These are phyloP conservation scores for Phialophora chinensis DNA, from an alignment of 2,329 filamentous ascomycete species.

Conservation along the genomic window DNA sequence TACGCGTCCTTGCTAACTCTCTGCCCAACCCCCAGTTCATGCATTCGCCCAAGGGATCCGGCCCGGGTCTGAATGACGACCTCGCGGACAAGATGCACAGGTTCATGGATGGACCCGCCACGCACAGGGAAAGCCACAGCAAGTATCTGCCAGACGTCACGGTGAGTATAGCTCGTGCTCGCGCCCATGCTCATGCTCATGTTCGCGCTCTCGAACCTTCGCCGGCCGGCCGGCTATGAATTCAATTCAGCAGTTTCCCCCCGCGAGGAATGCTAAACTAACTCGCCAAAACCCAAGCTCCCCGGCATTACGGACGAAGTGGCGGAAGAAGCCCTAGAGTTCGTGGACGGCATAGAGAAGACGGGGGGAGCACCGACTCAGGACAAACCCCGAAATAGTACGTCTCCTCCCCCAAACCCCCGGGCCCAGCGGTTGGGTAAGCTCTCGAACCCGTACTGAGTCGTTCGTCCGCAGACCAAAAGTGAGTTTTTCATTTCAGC, in stretches of 20 bases:
- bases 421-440: background rate
- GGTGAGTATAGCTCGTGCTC: background rate
- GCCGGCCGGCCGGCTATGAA: too few relatives aligned
- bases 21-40: conserved; percentile 11
- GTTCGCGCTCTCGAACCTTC: background rate
- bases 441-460: background rate
- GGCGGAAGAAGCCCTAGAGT: conserved; percentile 34
- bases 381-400: background rate
- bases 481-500: background rate
- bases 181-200: too few relatives aligned
- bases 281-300: background rate
- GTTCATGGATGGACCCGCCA: conserved; percentile 32
- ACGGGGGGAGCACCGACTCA: background rate
- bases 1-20: background rate
- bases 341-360: conserved; percentile 28
- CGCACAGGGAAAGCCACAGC: conserved; percentile 32
- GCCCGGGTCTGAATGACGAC: conserved; percentile 31
- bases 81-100: conserved; percentile 31
- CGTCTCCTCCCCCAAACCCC: background rate
- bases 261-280: background rate
- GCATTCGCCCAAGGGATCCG: conserved; percentile 14
- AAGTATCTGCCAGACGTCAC: conserved; percentile 35
- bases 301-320: conserved; percentile 34
- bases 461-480: background rate
- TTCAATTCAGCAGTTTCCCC: background rate